These are phyloP conservation scores for Penicillium palitans DNA, from an alignment of 2,329 filamentous ascomycete species.

Conservation along the genomic window DNA sequence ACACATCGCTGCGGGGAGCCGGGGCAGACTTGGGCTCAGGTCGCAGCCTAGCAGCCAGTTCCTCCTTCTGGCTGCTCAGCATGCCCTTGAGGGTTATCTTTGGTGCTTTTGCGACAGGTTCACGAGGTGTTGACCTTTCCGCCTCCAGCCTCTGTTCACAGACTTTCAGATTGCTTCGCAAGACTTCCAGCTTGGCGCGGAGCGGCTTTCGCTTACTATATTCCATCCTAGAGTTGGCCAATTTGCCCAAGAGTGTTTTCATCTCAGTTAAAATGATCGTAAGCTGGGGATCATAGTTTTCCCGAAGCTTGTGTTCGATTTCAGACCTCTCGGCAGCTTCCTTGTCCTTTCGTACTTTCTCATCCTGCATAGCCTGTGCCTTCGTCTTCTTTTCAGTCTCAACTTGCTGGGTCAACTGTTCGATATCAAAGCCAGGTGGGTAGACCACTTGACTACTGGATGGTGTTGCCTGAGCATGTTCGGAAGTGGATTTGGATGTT, in stretches of 20 bases:
- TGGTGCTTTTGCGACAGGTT: not conserved
- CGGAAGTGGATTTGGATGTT: not conserved
- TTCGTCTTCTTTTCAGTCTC: not conserved
- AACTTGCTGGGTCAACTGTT: not conserved
- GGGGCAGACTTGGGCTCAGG: not conserved
- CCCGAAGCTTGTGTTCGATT: not conserved
- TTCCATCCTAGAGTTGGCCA: not conserved
- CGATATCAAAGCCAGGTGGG: not conserved
- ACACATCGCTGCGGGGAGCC: not conserved
- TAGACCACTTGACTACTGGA: not conserved
- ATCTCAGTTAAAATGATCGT: not conserved
- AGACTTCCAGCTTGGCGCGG: not conserved
- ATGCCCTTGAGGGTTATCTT: not conserved
- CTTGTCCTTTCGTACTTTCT: not conserved
- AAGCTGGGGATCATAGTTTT: not conserved
- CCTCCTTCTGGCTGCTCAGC: conserved; percentile 1
- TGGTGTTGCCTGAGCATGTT: not conserved
- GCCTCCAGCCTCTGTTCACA: not conserved
- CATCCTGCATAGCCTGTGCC: not conserved
- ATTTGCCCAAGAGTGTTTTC: not conserved
- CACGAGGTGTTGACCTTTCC: not conserved
- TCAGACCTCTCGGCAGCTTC: not conserved
- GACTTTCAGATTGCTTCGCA: not conserved
- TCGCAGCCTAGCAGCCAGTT: not conserved
- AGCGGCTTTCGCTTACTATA: not conserved